Base-by-base conservation (phyloP, 192 early-diverging fungal genomes). In the Entomortierella lignicola region DNA sequence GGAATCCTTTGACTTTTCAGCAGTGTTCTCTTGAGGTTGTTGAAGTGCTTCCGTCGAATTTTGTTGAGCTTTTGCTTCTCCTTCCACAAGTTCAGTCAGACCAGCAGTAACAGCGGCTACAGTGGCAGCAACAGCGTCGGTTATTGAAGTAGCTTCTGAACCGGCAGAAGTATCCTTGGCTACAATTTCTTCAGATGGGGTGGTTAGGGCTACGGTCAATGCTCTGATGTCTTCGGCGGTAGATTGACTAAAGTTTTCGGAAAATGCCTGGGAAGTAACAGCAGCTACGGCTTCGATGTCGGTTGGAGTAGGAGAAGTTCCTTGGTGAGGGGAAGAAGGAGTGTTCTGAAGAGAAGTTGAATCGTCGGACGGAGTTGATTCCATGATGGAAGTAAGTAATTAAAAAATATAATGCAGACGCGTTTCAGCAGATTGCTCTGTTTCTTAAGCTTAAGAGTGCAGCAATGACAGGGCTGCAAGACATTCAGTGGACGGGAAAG, bases 181-280 rank as follows among this genome's bases (percentile, higher is more conserved):
- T n/a, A 43, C 8, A 13, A 32, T 47, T 37, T 65, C 50, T 11
- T 13, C 17, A 4, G 59, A 47, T 13, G 66, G 56, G 10, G 55
- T 69, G 26, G 66, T 69, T 10, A 69, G 66, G 20, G 56, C 56
- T 34, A 51, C 54, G 26, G 66, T 60, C 34, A 69, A 37, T 13
- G 56, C 55, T 0, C 47, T 31, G 29, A 69, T 58, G 13, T 69
- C 56, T 10, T 69, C 66, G 2, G 30, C 34, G 12, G 44, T 51
- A 1, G 66, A 27, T 31, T 69, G 55, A 20, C 44, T 52, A 27
- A 69, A 32, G 44, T 30, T 60, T 6, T 15, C 53, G 17, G 65
- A 10, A 43, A 57, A 67, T 18, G 54, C 53, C 27, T 67, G 54
- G 15, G 63, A 21, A 23, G 63, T 65, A 29, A 42, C 50, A 7